phyloP scores from a whole-genome alignment of 768 basidiomycete species.

The Cystofilobasidium bisporidii region DNA sequence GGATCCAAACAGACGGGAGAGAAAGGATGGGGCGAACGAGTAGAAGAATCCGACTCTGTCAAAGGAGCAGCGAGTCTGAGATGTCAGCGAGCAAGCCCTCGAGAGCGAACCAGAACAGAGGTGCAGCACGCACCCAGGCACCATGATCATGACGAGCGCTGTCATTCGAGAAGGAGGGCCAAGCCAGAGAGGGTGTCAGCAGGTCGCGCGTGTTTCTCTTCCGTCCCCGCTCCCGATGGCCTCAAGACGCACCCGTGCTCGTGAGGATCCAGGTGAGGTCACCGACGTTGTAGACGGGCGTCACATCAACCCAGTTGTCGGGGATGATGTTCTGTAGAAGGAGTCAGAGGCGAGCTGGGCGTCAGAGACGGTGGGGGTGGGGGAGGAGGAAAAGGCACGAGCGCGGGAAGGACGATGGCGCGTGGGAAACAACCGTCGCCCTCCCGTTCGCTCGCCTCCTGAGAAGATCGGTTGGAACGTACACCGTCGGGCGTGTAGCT shows the following conservation, averaged over 20 bases:
- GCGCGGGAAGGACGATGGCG: too few relatives aligned
- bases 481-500: slow-evolving; percentile 8
- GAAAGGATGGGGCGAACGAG: slow-evolving; percentile 35
- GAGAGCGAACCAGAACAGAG: not conserved
- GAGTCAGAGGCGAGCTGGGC: too few relatives aligned
- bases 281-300: slow-evolving; percentile 22
- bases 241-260: not conserved
- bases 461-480: not conserved
- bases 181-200: not conserved
- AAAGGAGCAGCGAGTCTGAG: not conserved
- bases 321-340: slow-evolving; percentile 11
- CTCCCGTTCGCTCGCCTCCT: too few relatives aligned
- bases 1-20: not conserved
- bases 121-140: not conserved
- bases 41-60: slow-evolving; percentile 34
- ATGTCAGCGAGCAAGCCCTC: not conserved
- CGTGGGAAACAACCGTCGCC: too few relatives aligned
- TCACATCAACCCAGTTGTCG: not conserved
- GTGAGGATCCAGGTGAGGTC: slow-evolving; percentile 27
- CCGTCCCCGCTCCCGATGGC: too few relatives aligned
- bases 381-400: not conserved
- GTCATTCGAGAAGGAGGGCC: not conserved
- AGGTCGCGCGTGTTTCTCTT: too few relatives aligned
- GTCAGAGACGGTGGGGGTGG: not conserved
- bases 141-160: slow-evolving; percentile 4